Evolutionary conservation across 176 grass and related monocot genomes (phyloP), one percentile per base, ranked within the genome.

Genomic region (Avena sativa): DNA sequence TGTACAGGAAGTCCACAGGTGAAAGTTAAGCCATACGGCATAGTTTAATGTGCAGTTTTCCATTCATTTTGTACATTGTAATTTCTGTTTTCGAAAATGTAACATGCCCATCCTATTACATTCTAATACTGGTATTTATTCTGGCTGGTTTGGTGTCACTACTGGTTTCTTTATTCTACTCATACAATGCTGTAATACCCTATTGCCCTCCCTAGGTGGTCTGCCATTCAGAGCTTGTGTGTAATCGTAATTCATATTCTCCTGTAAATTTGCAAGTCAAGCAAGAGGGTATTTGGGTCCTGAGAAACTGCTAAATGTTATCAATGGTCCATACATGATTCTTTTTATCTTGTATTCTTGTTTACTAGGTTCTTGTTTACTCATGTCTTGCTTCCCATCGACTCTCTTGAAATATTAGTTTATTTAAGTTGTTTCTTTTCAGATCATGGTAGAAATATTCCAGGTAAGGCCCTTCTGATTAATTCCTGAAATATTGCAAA

Each of bases 1-100:
- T 64, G 83, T 94, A 44, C 92, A 92, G 78, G 96, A 96, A 87
- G 76, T 83, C 81, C 74, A 89, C 78, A 84, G 90, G 78, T 98
- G 88, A 98, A 87, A 87, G 57, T 55, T 63, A 68, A 89, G 65
- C 71, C 52, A 40, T 88, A 9, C 44, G 61, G n/a, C 68, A 36
- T 51, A 81, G 75, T 30, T 25, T 21, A 38, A n/a, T 91, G 76
- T 85, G 83, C 83, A 91, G 86, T 63, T 85, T 82, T 48, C 58
- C 46, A 53, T 88, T 91, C 63, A 73, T 89, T 88, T 70, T 89
- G 86, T 93, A 79, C 36, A 85, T 88, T 90, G 70, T 89, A 84
- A 82, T 86, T 85, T 88, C 11, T 93, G 86, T 91, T 89, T 81
- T 81, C 1, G 25, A 82, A 85, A 88, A 81, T 91, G 76, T 82